These are phyloP conservation scores for Tolypocladium nubicola DNA, from an alignment of 2,329 filamentous ascomycete species.

Conservation along the genomic window DNA sequence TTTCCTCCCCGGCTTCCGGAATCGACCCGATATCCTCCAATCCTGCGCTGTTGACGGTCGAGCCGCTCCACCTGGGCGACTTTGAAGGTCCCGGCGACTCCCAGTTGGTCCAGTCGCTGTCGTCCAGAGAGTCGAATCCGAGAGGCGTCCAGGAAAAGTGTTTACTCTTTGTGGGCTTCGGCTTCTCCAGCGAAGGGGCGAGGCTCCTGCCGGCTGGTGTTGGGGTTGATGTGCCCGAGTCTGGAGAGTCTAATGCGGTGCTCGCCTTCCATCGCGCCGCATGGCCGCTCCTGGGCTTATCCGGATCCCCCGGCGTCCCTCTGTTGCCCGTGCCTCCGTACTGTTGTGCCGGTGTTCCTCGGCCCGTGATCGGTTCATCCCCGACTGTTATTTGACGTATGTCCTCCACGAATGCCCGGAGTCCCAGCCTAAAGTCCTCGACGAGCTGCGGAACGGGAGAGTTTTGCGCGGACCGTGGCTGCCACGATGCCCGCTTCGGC, in stretches of 20 bases:
- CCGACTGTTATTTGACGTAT: slow-evolving; percentile 91
- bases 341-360: slow-evolving; percentile 8
- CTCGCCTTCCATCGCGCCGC: slow-evolving; percentile 30
- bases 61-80: slow-evolving; percentile 54
- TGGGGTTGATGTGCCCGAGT: slow-evolving; percentile 18
- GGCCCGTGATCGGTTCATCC: slow-evolving; percentile 68
- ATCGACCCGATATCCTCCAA: slow-evolving; percentile 33
- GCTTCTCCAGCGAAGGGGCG: slow-evolving; percentile 16
- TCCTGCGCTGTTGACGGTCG: slow-evolving; percentile 34
- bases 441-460: slow-evolving; percentile 63
- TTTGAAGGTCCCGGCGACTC: slow-evolving; percentile 44
- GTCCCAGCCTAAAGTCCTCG: slow-evolving; percentile 76
- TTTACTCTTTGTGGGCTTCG: slow-evolving; percentile 34
- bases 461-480: slow-evolving; percentile 37
- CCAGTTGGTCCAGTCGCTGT: slow-evolving; percentile 57
- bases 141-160: slow-evolving; percentile 51
- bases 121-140: slow-evolving; percentile 45
- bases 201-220: slow-evolving; percentile 19
- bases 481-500: slow-evolving; percentile 50
- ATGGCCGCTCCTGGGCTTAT: slow-evolving; percentile 35
- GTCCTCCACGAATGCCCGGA: slow-evolving; percentile 94
- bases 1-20: slow-evolving; percentile 37
- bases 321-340: slow-evolving; percentile 6
- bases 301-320: slow-evolving; percentile 23
- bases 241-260: slow-evolving; percentile 28